phyloP scores from a whole-genome alignment of 2,329 filamentous ascomycete genomes.

The Teratosphaeria destructans region DNA sequence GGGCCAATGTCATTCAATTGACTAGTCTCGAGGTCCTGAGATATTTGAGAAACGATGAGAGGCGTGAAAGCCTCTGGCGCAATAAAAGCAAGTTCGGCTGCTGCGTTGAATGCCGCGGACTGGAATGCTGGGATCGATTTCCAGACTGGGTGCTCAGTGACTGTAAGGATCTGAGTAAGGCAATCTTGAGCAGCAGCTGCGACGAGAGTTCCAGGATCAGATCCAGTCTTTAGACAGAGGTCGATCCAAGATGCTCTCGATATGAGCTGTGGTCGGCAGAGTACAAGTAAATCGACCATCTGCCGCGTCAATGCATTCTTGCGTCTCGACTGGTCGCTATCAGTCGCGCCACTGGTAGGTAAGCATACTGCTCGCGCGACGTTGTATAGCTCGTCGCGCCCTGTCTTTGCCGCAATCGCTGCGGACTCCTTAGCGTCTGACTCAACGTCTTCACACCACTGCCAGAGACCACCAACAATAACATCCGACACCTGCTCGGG shows the following conservation, averaged over 20 bases:
- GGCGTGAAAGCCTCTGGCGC: conserved; percentile 73
- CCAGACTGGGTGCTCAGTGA: conserved; percentile 29
- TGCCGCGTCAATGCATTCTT: conserved; percentile 37
- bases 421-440: conserved; percentile 68
- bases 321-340: neutral
- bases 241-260: conserved; percentile 81
- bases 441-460: conserved; percentile 60
- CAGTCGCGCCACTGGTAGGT: neutral
- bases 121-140: conserved; percentile 41
- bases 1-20: conserved; percentile 66
- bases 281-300: conserved; percentile 64
- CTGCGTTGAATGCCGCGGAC: conserved; percentile 68
- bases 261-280: conserved; percentile 69
- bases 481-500: conserved; percentile 50
- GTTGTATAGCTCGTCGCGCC: conserved; percentile 51
- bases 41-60: conserved; percentile 63
- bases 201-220: conserved; percentile 75
- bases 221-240: conserved; percentile 63
- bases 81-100: conserved; percentile 87
- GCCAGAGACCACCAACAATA: conserved; percentile 63
- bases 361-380: conserved; percentile 52
- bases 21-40: conserved; percentile 58
- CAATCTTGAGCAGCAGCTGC: conserved; percentile 52
- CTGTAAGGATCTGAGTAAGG: conserved; percentile 54
- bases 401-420: conserved; percentile 54